phyloP scores from a whole-genome alignment of 2,329 filamentous ascomycete genomes.

The Pseudopyrenochaeta lycopersici region DNA sequence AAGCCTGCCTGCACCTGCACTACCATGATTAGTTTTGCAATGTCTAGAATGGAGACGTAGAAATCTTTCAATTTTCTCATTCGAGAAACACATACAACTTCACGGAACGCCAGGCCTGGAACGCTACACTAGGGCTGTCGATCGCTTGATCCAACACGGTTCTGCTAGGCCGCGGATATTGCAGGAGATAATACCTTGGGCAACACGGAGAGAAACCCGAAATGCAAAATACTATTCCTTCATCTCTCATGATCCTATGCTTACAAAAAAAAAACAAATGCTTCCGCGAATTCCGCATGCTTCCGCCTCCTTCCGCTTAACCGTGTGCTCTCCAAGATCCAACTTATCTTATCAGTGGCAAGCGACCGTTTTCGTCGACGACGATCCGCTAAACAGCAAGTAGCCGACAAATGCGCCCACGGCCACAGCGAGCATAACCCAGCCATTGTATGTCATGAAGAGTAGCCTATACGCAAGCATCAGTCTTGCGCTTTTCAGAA shows the following conservation, averaged over 20 bases:
- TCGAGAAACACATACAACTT: neutral
- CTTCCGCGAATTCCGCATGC: no score
- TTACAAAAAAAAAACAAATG: no score
- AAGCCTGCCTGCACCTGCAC: no score
- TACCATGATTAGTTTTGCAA: no score
- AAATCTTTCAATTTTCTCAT: neutral
- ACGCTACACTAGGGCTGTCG: neutral
- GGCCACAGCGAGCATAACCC: slow-evolving; percentile 92
- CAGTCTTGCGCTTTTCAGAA: slow-evolving; percentile 2
- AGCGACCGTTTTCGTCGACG: slow-evolving; percentile 83
- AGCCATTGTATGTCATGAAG: slow-evolving; percentile 99
- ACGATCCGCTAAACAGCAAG: slow-evolving; percentile 75
- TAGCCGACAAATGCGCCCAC: slow-evolving; percentile 91
- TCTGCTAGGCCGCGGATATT: slow-evolving; percentile 8
- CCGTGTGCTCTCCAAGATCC: no score
- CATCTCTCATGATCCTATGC: no score
- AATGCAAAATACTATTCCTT: neutral
- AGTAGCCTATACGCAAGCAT: slow-evolving; percentile 73
- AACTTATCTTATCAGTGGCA: slow-evolving; percentile 71
- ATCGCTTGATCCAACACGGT: neutral
- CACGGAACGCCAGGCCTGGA: neutral
- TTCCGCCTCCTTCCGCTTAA: no score
- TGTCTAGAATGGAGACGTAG: no score
- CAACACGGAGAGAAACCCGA: neutral
- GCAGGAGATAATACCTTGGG: slow-evolving; percentile 4